Base-by-base conservation (phyloP, 2,329 filamentous ascomycete genomes). In the Colletotrichum sp. region DNA sequence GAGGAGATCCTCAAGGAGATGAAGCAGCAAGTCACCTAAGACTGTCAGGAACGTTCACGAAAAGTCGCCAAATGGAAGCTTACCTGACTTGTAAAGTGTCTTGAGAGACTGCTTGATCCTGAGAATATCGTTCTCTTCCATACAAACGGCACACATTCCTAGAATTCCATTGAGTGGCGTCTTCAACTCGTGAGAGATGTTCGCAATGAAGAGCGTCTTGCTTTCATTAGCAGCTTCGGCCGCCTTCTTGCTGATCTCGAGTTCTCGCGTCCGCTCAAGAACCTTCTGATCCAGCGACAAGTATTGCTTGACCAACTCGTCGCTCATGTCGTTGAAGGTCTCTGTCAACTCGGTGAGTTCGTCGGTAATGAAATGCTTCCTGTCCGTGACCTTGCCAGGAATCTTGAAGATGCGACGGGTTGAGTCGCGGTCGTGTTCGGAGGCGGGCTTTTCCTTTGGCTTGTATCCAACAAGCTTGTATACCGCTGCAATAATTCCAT, bases 121-220 rank as follows among this genome's bases (percentile, higher is more conserved):
- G 36, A 89, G 84, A 16, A 96, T 86, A 80, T 98, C 95, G 65
- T 96, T 93, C 82, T 98, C 96, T 78, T 96, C 94, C 95, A 98
- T 97, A 84, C 95, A 97, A 1, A 98, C 94, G 0, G 95, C 94
- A 79, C 94, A 96, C 94, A 98, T 97, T 75, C 97, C 97, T 80
- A 99, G 89, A 65, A 98, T 98, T 15, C 96, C 97, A 81, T 98
- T 98, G 73, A 98, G 89, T 0, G 97, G 97, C 2, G 97, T 99
- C 82, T 98, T 98, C 44, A 99, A 89, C 83, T 98, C 91, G 79
- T 93, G 92, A 1, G 92, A 94, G 67, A 98, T 98, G 80, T 98
- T 98, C 22, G 97, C 97, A 78, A 99, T 98, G 86, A 98, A 98
- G 11, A 98, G 88, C 0, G 97, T 98, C 86, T 99, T 99, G 88